These are phyloP conservation scores for Pythium guiyangense DNA, from an alignment of 352 stramenopile species.

Conservation along the genomic window DNA sequence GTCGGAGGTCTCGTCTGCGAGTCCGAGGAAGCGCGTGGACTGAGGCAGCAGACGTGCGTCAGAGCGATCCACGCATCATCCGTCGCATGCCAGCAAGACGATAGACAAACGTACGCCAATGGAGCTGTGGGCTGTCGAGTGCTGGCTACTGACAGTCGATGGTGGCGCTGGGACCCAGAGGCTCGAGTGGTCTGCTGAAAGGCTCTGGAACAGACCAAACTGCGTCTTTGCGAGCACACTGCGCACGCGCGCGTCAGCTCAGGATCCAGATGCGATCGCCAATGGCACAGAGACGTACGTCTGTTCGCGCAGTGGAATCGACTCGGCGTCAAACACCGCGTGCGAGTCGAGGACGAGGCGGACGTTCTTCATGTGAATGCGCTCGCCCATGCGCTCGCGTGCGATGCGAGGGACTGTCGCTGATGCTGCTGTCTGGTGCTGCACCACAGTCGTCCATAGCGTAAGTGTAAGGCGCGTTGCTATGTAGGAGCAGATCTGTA, in stretches of 20 bases:
- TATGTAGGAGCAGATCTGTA: background rate
- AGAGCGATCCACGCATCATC: too few relatives aligned
- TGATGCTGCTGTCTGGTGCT: too few relatives aligned
- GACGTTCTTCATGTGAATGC: slow-evolving; percentile 48
- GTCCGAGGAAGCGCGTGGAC: background rate
- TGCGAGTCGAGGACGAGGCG: slow-evolving; percentile 31
- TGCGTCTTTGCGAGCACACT: slow-evolving; percentile 12
- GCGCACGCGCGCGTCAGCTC: background rate
- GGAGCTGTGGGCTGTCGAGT: background rate
- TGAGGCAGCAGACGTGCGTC: background rate
- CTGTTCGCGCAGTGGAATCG: slow-evolving; percentile 27
- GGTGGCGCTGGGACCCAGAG: slow-evolving; percentile 11
- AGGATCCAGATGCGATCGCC: too few relatives aligned
- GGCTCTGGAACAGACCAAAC: slow-evolving; percentile 11
- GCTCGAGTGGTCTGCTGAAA: slow-evolving; percentile 1
- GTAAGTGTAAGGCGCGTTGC: too few relatives aligned
- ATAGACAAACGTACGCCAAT: too few relatives aligned
- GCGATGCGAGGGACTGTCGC: background rate
- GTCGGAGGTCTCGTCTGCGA: background rate
- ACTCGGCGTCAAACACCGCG: slow-evolving; percentile 27
- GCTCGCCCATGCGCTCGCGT: slow-evolving; percentile 37
- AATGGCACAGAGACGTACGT: slow-evolving; percentile 16
- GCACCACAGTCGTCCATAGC: too few relatives aligned
- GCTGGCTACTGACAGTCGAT: background rate
- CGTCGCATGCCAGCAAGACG: too few relatives aligned